Conservation (phyloP, 345 rosid species). For the Eucalyptus brandiana region DNA sequence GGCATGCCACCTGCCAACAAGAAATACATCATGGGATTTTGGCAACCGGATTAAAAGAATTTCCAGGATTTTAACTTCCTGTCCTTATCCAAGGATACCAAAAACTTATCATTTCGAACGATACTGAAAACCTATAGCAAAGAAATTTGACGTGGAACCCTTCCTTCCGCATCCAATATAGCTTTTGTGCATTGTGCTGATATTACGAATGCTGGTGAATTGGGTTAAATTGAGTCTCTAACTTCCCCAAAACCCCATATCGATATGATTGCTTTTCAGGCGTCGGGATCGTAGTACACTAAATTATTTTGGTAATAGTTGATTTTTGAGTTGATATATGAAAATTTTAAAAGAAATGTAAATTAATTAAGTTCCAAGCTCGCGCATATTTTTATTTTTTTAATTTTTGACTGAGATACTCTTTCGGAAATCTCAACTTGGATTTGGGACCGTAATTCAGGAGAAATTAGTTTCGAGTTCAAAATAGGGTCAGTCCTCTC, state of each 20-base stretch:
- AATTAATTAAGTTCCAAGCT: not conserved
- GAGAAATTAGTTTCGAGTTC: not conserved
- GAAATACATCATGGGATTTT: not conserved
- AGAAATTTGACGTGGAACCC: not conserved
- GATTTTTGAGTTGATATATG: not conserved
- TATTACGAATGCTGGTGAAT: not conserved
- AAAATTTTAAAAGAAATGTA: not conserved
- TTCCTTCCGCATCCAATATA: not conserved
- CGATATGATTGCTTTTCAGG: not conserved
- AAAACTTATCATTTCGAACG: not conserved
- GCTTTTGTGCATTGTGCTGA: not conserved
- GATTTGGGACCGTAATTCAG: rapidly evolving
- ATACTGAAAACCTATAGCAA: not conserved
- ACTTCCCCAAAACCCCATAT: not conserved
- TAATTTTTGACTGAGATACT: not conserved
- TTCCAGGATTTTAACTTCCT: not conserved
- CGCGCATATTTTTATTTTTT: not conserved
- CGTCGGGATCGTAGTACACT: rapidly evolving
- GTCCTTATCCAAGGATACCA: not conserved
- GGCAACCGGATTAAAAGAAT: not conserved
- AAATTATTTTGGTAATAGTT: not conserved
- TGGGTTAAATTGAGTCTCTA: not conserved
- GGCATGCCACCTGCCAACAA: not conserved
- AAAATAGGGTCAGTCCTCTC: not conserved
- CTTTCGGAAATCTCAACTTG: not conserved